Evolutionary conservation across 371 early-diverging fungal genomes (phyloP).

Genomic region (Apophysomyces sp.): DNA sequence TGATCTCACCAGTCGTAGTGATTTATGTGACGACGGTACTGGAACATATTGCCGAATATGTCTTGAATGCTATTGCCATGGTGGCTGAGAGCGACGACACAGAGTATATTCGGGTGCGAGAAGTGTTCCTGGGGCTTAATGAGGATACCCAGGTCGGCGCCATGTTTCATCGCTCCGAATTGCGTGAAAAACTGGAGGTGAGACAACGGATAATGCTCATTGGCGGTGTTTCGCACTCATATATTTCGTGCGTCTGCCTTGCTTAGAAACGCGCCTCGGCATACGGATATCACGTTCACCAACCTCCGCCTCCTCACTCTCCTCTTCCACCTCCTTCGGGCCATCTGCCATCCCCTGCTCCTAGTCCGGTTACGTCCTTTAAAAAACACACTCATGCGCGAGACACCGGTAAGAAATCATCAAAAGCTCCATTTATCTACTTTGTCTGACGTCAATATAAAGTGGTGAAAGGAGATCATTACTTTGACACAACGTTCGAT

Average conservation of each 20-base stretch:
- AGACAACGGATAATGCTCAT: not conserved
- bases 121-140: conserved; percentile 56
- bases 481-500: not conserved
- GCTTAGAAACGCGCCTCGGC: conserved; percentile 14
- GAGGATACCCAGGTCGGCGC: conserved; percentile 59
- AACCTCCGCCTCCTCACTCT: not conserved
- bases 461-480: not conserved
- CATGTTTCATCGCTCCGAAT: conserved; percentile 53
- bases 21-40: conserved; percentile 68
- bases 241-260: not conserved
- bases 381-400: not conserved
- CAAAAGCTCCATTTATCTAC: not conserved
- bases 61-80: conserved; percentile 57
- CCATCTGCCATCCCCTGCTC: conserved; percentile 4
- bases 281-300: conserved; percentile 15
- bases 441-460: not conserved
- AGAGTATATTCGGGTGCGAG: conserved; percentile 58
- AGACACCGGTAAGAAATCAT: not conserved
- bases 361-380: not conserved
- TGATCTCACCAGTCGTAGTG: conserved; percentile 60
- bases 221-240: not conserved
- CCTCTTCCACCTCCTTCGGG: not conserved
- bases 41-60: conserved; percentile 65
- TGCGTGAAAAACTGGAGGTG: conserved; percentile 58
- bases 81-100: conserved; percentile 61